Evolutionary conservation across 768 basidiomycete genomes (phyloP).

Genomic region (Boletus speciosus): DNA sequence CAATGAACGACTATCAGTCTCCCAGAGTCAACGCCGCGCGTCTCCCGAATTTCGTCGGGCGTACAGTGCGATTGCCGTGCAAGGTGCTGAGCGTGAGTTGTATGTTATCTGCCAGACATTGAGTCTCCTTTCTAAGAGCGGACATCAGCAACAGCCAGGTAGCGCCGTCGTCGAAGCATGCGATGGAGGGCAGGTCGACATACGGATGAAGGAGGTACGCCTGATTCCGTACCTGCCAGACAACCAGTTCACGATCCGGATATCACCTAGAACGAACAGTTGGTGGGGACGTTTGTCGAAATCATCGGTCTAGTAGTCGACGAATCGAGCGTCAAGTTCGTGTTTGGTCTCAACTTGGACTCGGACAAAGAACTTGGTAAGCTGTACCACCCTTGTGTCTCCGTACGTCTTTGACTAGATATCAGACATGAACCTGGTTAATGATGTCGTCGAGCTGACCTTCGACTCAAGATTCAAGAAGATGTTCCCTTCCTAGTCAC

Average conservation of each 20-base stretch:
- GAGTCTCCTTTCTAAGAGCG: not conserved
- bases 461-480: slow-evolving; percentile 54
- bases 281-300: slow-evolving; percentile 59
- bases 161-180: slow-evolving; percentile 57
- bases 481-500: slow-evolving; percentile 40
- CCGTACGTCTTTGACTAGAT: slow-evolving; percentile 5
- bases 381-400: slow-evolving; percentile 18
- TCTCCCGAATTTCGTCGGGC: slow-evolving; percentile 48
- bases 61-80: slow-evolving; percentile 58
- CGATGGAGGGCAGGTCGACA: slow-evolving; percentile 61
- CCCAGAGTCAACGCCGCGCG: slow-evolving; percentile 64
- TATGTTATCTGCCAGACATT: not conserved
- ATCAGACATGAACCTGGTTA: slow-evolving; percentile 56
- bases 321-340: slow-evolving; percentile 54
- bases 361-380: slow-evolving; percentile 52
- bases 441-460: slow-evolving; percentile 58
- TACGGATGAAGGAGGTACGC: slow-evolving; percentile 43
- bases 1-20: slow-evolving; percentile 28
- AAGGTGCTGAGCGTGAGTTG: slow-evolving; percentile 52
- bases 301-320: slow-evolving; percentile 60
- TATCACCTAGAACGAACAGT: slow-evolving; percentile 36
- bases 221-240: not conserved
- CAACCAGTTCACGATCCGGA: not conserved
- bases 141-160: slow-evolving; percentile 37
- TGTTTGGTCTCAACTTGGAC: slow-evolving; percentile 53